These are phyloP conservation scores for Termitomyces sp. DNA, from an alignment of 768 basidiomycete species.

Conservation along the genomic window DNA sequence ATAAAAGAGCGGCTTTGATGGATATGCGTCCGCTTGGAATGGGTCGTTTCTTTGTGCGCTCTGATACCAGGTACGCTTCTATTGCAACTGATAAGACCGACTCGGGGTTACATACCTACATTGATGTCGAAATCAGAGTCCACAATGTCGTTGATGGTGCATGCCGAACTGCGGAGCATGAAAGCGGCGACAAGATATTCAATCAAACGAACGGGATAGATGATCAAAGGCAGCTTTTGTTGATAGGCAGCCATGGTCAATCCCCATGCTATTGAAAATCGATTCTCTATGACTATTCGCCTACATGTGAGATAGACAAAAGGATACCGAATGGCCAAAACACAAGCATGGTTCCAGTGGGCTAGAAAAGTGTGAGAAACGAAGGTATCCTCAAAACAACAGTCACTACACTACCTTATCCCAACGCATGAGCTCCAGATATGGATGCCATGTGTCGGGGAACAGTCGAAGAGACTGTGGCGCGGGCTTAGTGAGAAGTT, in stretches of 20 bases:
- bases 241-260: not conserved
- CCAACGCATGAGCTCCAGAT: not conserved
- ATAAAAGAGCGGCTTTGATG: constrained; percentile 1
- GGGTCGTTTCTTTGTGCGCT: constrained; percentile 10
- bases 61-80: not conserved
- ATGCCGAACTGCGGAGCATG: not conserved
- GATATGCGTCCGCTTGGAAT: constrained; percentile 5
- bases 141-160: constrained; percentile 14
- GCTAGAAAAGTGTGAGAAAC: not conserved
- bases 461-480: not conserved
- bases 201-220: not conserved
- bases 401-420: not conserved
- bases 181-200: not conserved
- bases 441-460: not conserved
- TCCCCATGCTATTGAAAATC: not conserved
- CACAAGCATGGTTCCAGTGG: not conserved
- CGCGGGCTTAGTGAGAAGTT: not conserved
- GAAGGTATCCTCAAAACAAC: no score
- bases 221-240: not conserved
- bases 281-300: not conserved
- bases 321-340: not conserved
- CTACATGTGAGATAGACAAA: not conserved
- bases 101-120: constrained; percentile 12
- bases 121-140: constrained; percentile 18
- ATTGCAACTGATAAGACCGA: not conserved